A percentile compares a stretch with the other conserved stretches of the same genome.
Conservation (phyloP, 305 asterid genomes). For the Euphrasia arctica region DNA sequence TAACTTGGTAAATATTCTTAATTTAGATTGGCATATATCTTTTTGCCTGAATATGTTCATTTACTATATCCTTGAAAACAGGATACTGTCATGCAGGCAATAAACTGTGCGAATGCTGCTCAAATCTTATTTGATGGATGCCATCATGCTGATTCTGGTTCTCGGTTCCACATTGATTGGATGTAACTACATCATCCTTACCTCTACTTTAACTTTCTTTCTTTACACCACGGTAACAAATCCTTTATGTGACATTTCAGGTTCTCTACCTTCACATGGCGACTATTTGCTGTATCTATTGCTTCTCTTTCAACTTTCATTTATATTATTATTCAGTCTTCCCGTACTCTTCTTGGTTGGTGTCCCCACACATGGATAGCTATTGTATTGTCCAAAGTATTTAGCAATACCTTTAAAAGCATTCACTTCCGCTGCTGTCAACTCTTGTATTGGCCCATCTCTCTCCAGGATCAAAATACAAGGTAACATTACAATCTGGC, state of each 20-base stretch:
- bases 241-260: conserved; percentile 46
- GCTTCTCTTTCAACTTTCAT: conserved; percentile 66
- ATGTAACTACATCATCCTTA: conserved; percentile 40
- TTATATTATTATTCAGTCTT: conserved; percentile 60
- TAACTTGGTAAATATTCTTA: conserved; percentile 62
- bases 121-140: conserved; percentile 44
- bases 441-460: conserved; percentile 81
- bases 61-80: conserved; percentile 31
- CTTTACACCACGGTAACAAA: conserved; percentile 20
- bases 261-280: conserved; percentile 58
- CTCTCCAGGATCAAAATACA: conserved; percentile 58
- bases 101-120: conserved; percentile 75
- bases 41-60: conserved; percentile 24
- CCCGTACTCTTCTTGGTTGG: conserved; percentile 42
- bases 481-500: conserved; percentile 44
- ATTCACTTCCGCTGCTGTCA: conserved; percentile 69
- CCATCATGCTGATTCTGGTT: conserved; percentile 31
- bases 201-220: conserved; percentile 20
- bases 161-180: conserved; percentile 33
- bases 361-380: conserved; percentile 35
- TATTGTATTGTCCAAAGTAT: conserved; percentile 38
- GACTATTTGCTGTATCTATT: conserved; percentile 47
- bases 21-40: not conserved
- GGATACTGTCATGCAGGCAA: conserved; percentile 70
- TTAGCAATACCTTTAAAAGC: conserved; percentile 56